Percentiles rank a stretch among this genome's conserved stretches.
phyloP scores from a whole-genome alignment of 805 yeast species.

The Teunomyces panamensis region DNA sequence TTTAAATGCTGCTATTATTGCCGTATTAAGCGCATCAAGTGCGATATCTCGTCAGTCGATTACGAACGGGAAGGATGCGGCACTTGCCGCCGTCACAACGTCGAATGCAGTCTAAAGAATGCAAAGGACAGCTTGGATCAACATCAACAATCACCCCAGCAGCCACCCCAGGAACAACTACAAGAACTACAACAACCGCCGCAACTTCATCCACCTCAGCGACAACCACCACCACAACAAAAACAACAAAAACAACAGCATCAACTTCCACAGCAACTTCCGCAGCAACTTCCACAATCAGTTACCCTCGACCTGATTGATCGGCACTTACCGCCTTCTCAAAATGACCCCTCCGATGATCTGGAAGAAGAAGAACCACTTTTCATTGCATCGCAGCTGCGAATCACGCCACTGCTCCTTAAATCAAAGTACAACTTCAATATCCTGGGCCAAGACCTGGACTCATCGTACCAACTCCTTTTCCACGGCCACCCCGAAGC shows the following conservation, averaged over 20 bases:
- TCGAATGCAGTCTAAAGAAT: constrained; percentile 15
- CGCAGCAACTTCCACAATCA: background rate
- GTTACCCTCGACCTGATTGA: background rate
- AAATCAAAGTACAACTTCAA: constrained; percentile 24
- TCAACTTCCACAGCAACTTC: background rate
- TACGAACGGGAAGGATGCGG: constrained; percentile 27
- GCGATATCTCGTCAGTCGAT: constrained; percentile 23
- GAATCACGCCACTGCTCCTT: constrained; percentile 18
- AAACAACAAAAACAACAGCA: background rate
- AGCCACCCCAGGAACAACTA: background rate
- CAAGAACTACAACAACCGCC: background rate
- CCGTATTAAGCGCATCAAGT: constrained; percentile 25
- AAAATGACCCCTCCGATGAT: background rate
- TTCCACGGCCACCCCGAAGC: constrained; percentile 26
- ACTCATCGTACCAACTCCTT: constrained; percentile 20
- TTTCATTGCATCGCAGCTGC: background rate
- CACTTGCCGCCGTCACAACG: constrained; percentile 22
- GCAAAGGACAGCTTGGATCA: background rate
- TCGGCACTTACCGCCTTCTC: background rate
- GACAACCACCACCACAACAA: background rate
- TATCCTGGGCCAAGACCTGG: constrained; percentile 16
- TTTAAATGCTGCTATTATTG: constrained; percentile 33
- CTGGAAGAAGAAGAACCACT: constrained; percentile 2
- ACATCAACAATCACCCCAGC: background rate
- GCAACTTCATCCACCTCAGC: background rate